Evolutionary conservation across 768 basidiomycete genomes (phyloP), one percentile per base, ranked within the genome.

Genomic region (Mycena albidolilacea): DNA sequence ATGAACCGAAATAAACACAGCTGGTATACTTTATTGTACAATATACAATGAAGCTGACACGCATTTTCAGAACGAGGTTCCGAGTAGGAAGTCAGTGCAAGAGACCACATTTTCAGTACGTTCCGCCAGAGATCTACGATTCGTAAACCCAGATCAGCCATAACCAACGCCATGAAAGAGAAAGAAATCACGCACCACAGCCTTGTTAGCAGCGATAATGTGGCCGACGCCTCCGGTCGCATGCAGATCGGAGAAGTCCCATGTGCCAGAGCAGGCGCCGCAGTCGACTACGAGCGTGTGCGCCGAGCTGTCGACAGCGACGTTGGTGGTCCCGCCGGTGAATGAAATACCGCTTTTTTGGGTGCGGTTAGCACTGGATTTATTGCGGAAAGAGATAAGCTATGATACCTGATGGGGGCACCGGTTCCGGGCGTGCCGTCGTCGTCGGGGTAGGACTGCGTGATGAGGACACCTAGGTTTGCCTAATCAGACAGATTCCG

Each of bases 401-500:
- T 30, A 30, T 30, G 4, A 30, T 30, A 30, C 74, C 60, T 71
- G 48, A 90, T 81, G 37, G 54, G 76, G 15, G 85, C 85, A 7
- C 86, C 87, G n/a, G 77, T 84, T 12, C 87, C 87, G 0, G 88
- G 85, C 0, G 77, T 84, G 52, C 87, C 84, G 11, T 85, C 68
- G 38, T 78, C 69, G 17, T 76, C 71, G n/a, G 87, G 87, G 78
- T 90, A 89, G 70, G 84, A 85, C 79, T 87, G 85, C 67, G 85
- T 84, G 55, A 90, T 86, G 66, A 90, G 46, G 75, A 52, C 67
- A 30, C 30, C 30, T 30, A 3, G 30, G 3, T 38, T 6, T 60
- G 9, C 17, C 1, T n/a, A n/a, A n/a, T 67, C 37, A 44, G 23
- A 43, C 5, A 12, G 0, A 30, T 30, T 30, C 30, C 30, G 30